Evolutionary conservation across 2,329 filamentous ascomycete genomes (phyloP).

Genomic region (Tolypocladium tundrense): DNA sequence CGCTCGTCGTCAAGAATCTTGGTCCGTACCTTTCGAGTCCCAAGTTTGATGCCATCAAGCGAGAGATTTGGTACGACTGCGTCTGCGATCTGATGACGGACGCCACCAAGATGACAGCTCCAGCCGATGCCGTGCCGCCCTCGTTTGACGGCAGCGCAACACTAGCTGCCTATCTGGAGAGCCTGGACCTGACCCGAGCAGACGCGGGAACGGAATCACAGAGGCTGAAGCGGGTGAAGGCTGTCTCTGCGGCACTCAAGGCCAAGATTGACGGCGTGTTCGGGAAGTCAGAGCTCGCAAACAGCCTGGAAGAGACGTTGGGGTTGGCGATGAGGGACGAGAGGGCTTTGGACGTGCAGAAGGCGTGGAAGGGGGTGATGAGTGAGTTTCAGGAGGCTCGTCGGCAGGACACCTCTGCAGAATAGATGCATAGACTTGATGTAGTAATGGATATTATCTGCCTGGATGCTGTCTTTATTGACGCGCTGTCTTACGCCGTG

Average conservation of each 20-base stretch:
- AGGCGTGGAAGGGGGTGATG: conserved; percentile 26
- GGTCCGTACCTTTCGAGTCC: conserved; percentile 27
- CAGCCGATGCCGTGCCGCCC: conserved; percentile 10
- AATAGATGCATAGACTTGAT: not conserved
- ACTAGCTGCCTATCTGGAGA: conserved; percentile 29
- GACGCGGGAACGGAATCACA: conserved; percentile 42
- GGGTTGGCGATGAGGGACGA: conserved; percentile 26
- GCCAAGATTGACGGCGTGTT: conserved; percentile 33
- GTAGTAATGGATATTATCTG: too few relatives aligned
- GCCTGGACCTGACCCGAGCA: conserved; percentile 34
- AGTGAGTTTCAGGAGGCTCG: conserved; percentile 14
- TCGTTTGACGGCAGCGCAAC: conserved; percentile 8
- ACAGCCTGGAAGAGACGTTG: conserved; percentile 21
- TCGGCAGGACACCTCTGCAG: not conserved
- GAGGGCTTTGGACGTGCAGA: conserved; percentile 35
- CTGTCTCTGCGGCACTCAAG: conserved; percentile 29
- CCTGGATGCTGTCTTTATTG: too few relatives aligned
- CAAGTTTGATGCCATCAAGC: conserved; percentile 32
- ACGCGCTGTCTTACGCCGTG: too few relatives aligned
- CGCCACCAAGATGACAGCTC: conserved; percentile 15
- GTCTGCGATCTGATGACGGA: conserved; percentile 36
- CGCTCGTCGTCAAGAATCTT: conserved; percentile 27
- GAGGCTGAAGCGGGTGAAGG: conserved; percentile 35
- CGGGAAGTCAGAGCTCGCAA: conserved; percentile 17
- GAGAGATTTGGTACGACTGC: conserved; percentile 42